Evolutionary conservation across 1,284 basidiomycete genomes (phyloP), one percentile per base, ranked within the genome.

Genomic region (Ganoderma sp.): DNA sequence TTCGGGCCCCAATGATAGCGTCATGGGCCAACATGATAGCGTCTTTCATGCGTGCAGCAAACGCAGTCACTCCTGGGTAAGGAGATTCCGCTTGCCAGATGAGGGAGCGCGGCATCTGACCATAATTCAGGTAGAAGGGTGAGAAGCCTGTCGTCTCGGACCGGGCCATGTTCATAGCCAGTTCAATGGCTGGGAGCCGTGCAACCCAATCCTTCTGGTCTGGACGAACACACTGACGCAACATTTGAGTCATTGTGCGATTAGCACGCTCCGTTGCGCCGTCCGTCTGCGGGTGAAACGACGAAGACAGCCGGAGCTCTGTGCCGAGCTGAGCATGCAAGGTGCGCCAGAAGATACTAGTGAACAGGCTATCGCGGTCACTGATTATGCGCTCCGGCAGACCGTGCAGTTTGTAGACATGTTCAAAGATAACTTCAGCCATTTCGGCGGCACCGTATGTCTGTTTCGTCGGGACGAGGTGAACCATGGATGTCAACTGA

Each of bases 361-460:
- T 61, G 19, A 61, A 61, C 1, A 61, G 25, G 19, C n/a, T 32
- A 8, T 61, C 59, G 2, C 42, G 42, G 22, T 61, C 59, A 32
- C 59, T 45, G 3, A 61, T 39, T 4, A 61, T 61, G 0, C 10
- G 8, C 25, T 43, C 28, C 6, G 34, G 61, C 14, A 63, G 28
- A 3, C 61, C 48, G 28, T 63, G 61, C 17, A 48, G 15, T 32
- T 63, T 63, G 17, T 63, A 63, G 25, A 63, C 45, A 7, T 63
- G 43, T 6, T 43, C n/a, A 22, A 63, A 63, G 34, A 63, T 28
- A 7, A 63, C 22, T 19, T 63, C 61, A 1, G 61, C 61, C 14
- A 83, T 69, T 15, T 84, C 75, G 8, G 64, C 68, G 0, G 81
- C 78, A 6, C 25, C 75, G 57, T 79, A 80, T 0, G 75, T 77